Evolutionary conservation across 208 protist species (phyloP), one percentile per base, ranked within the genome.

Genomic region (Hexamita inflata): DNA sequence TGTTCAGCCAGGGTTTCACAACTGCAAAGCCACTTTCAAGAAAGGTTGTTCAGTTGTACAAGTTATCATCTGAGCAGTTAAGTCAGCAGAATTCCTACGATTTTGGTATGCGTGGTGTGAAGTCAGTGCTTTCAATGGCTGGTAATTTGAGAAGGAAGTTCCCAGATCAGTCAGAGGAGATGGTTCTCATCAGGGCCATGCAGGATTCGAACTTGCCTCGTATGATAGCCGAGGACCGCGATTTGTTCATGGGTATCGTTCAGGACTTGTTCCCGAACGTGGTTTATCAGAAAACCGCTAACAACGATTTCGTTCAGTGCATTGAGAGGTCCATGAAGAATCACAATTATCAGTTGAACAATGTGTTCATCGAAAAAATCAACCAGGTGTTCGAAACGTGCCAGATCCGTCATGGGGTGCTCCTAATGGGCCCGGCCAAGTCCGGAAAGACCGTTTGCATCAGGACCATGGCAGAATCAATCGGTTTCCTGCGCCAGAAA

Each of bases 71-170:
- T 60, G 92, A 97, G 73, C 94, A 98, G 81, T 86, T 98, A 26
- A 61, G 28, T 13, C 61, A 77, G 29, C 57, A 98, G 88, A 78
- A 89, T 58, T 96, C 99, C 86, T 99, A 99, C 86, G 97, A 99
- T 85, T 99, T 99, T 88, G 96, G 97, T 40, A 85, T 99, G 19
- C 91, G 97, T 76, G 93, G 95, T 1, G 84, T 99, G n/a, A 99
- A 99, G 86, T 90, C 87, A 57, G 95, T 98, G 13, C 88, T 99
- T 19, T 86, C 96, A 1, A 92, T 86, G 34, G 96, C 97, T 2
- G 95, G 94, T 59, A 26, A 7, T 28, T 59, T 77, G 7, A 30
- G 30, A 7, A 11, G 74, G 11, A 40, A 57, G 7, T 32, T 24
- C 38, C 39, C 29, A 28, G n/a, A 74, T 30, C n/a, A 40, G 28